Conservation (phyloP, 176 grass and related monocot genomes). For the Leersia perrieri region DNA sequence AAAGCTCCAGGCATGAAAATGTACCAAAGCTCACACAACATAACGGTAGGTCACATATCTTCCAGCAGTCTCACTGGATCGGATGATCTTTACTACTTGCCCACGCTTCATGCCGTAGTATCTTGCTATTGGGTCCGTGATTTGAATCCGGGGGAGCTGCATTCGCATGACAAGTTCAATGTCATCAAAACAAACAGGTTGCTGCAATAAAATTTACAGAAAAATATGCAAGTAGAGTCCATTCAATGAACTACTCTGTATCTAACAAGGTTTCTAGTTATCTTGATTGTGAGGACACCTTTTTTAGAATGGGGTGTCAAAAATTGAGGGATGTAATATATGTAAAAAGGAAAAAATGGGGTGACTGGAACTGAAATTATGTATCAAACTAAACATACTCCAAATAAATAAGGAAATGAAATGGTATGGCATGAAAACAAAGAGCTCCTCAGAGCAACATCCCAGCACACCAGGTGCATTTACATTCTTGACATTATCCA, state of each 20-base stretch:
- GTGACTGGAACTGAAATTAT: not conserved
- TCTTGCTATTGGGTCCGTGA: constrained; percentile 74
- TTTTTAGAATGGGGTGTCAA: not conserved
- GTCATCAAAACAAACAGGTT: constrained; percentile 6
- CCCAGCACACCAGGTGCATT: not conserved
- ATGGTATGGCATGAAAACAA: not conserved
- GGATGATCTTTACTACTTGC: constrained; percentile 76
- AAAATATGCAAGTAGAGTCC: not conserved
- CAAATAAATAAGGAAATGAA: not conserved
- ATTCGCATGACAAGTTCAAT: constrained; percentile 1
- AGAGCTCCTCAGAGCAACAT: not conserved
- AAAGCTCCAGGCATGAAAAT: constrained; percentile 8
- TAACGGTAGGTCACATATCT: constrained; percentile 74
- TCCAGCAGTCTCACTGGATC: constrained; percentile 64
- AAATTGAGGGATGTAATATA: not conserved
- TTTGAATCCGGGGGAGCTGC: constrained; percentile 72
- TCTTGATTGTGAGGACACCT: not conserved
- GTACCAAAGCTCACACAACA: constrained; percentile 54
- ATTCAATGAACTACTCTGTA: not conserved
- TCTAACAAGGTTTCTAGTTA: not conserved
- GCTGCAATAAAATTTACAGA: not conserved
- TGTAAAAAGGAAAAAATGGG: not conserved
- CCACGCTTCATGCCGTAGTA: constrained; percentile 83
- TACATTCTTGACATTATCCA: not conserved
- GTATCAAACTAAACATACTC: not conserved